Conservation (phyloP, 2,329 filamentous ascomycete species). For the Leptosphaerulina australis region DNA sequence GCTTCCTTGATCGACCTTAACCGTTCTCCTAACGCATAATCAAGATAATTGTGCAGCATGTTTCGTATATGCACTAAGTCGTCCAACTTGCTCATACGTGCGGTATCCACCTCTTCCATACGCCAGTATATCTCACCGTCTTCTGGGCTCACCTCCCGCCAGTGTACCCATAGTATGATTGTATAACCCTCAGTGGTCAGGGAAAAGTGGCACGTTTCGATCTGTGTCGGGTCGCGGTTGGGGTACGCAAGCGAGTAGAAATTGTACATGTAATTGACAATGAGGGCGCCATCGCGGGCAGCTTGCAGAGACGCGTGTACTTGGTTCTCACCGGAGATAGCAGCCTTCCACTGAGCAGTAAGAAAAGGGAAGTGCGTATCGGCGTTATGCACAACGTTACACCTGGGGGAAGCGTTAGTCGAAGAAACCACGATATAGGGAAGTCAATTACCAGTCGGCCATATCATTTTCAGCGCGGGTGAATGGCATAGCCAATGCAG, state of each 20-base stretch:
- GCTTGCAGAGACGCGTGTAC: slow-evolving; percentile 14
- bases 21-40: slow-evolving; percentile 15
- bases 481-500: slow-evolving; percentile 3
- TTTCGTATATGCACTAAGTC: slow-evolving; percentile 13
- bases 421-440: no score
- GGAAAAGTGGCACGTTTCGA: no score
- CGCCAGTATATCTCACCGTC: slow-evolving; percentile 14
- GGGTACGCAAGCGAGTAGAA: no score
- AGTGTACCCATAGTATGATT: slow-evolving; percentile 20
- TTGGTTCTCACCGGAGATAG: slow-evolving; percentile 21
- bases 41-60: slow-evolving; percentile 16
- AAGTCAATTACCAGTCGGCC: no score
- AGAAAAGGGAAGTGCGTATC: slow-evolving; percentile 23
- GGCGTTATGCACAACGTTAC: slow-evolving; percentile 19
- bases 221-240: no score
- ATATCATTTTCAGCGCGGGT: no score
- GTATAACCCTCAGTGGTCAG: slow-evolving; percentile 15
- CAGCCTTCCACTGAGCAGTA: slow-evolving; percentile 23
- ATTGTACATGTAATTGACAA: no score
- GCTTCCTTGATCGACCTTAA: slow-evolving; percentile 16
- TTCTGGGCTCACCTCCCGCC: slow-evolving; percentile 13
- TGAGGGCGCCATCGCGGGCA: no score
- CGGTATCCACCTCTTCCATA: slow-evolving; percentile 20
- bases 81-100: slow-evolving; percentile 14
- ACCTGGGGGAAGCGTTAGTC: no score